Evolutionary conservation across 257 asterid genomes (phyloP), one percentile per base, ranked within the genome.

Genomic region (Linaria vulgaris): DNA sequence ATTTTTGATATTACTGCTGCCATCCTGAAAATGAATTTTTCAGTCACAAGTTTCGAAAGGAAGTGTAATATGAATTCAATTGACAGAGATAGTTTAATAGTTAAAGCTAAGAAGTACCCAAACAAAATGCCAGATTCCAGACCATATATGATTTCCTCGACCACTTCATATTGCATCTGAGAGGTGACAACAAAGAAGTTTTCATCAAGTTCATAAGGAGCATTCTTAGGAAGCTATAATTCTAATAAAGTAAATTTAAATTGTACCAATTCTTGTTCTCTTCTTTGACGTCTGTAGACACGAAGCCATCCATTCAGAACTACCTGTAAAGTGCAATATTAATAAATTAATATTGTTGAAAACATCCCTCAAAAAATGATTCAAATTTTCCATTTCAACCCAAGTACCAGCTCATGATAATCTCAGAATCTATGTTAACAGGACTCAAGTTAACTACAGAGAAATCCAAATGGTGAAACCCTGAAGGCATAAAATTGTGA

Each of bases 271-370:
- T 90, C 99, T 64, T 90, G 97, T 72, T 94, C 99, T 76, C 94
- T 85, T 74, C 96, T 77, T 63, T 90, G 97, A 51, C 85, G 95
- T 65, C 91, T 84, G 68, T 87, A 87, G 12, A 80, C 77, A 27
- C 97, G 96, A 52, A 87, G 95, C 95, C 96, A 94, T 61, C 97
- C 99, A 74, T 83, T 89, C 43, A 92, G 97, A 66, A 94, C 88
- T 62, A 80, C 83, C 99, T 94, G 71, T 17, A 64, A 71, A 24
- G 66, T 74, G 59, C 63, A 68, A 65, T 46, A 64, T 45, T 46
- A n/a, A 31, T 47, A 56, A 58, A 38, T 50, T 14, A 56, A 31
- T 46, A 41, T 54, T 16, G 19, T 7, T 25, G 4, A 57, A 4
- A 34, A 34, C 1, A n/a, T n/a, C n/a, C n/a, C n/a, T 34, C 9